Conservation (phyloP, 169 alveolate genomes). For the Plasmodium ovale region DNA sequence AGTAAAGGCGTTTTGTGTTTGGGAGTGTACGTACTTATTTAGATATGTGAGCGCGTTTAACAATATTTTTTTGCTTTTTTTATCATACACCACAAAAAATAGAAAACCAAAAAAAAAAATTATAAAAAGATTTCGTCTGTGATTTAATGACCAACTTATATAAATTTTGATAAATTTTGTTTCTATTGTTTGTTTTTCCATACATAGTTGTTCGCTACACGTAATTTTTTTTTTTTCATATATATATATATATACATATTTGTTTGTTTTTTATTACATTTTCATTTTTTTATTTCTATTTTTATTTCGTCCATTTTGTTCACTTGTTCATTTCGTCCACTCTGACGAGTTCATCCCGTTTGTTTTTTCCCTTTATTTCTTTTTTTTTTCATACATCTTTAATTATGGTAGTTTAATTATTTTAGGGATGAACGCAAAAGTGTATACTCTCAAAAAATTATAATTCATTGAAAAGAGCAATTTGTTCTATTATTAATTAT, state of each 20-base stretch:
- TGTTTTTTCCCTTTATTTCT: neutral
- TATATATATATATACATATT: conserved; percentile 10
- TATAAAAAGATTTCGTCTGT: conserved; percentile 29
- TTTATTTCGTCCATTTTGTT: neutral
- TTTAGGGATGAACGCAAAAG: conserved; percentile 18
- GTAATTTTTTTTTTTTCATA: conserved; percentile 7
- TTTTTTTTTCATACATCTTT: conserved; percentile 35
- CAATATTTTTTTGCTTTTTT: neutral
- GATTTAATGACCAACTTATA: conserved; percentile 3
- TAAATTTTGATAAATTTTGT: conserved; percentile 11
- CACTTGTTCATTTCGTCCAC: no score
- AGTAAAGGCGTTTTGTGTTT: conserved; percentile 10
- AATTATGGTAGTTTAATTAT: conserved; percentile 32
- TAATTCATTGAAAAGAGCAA: conserved; percentile 1
- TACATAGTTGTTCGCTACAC: conserved; percentile 23
- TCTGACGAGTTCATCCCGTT: no score
- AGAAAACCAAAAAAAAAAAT: conserved; percentile 12
- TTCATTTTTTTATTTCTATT: conserved; percentile 1
- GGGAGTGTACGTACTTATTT: conserved; percentile 17
- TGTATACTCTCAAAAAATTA: neutral
- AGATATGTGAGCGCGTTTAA: conserved; percentile 7
- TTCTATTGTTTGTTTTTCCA: conserved; percentile 41
- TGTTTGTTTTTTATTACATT: conserved; percentile 3
- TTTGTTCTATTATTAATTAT: conserved; percentile 28
- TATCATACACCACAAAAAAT: conserved; percentile 20